phyloP scores from a whole-genome alignment of 192 early-diverging fungal species.

The Tieghemiomyces parasiticus region DNA sequence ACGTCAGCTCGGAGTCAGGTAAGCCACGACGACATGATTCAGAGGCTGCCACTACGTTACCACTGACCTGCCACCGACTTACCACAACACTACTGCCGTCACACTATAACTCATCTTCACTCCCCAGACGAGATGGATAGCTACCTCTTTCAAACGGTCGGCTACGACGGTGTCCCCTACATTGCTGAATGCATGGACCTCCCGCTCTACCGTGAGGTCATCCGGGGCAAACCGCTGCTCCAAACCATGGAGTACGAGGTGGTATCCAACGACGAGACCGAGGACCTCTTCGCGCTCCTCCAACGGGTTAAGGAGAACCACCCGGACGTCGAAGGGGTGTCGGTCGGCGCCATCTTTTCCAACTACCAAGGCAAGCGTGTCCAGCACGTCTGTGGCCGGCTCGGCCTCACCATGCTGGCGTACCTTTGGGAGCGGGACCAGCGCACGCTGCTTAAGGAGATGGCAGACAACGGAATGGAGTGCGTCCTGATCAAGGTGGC shows the following conservation, averaged over 20 bases:
- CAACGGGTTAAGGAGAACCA: conserved; percentile 44
- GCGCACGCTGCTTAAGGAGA: conserved; percentile 62
- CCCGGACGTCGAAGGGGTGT: conserved; percentile 73
- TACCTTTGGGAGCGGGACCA: conserved; percentile 90
- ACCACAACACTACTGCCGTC: background rate
- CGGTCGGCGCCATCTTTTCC: conserved; percentile 90
- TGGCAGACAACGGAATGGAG: conserved; percentile 61
- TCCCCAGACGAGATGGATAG: conserved; percentile 75
- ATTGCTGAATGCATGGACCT: conserved; percentile 73
- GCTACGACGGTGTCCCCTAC: conserved; percentile 72
- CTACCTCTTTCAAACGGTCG: conserved; percentile 96
- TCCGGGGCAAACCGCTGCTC: conserved; percentile 48
- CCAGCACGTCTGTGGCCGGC: conserved; percentile 79
- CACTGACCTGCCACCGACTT: background rate
- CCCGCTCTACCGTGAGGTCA: conserved; percentile 66
- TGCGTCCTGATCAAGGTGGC: conserved; percentile 92
- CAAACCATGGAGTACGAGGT: conserved; percentile 48
- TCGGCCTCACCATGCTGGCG: conserved; percentile 69
- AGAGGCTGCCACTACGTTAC: background rate
- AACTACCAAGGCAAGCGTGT: conserved; percentile 96
- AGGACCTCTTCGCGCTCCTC: conserved; percentile 75
- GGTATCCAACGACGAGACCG: conserved; percentile 77
- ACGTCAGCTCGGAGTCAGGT: conserved; percentile 43
- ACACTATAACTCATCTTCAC: no score
- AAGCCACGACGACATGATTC: background rate